These are phyloP conservation scores for Sideroxylon spinosum DNA, from an alignment of 179 eudicot genomes.

Conservation along the genomic window DNA sequence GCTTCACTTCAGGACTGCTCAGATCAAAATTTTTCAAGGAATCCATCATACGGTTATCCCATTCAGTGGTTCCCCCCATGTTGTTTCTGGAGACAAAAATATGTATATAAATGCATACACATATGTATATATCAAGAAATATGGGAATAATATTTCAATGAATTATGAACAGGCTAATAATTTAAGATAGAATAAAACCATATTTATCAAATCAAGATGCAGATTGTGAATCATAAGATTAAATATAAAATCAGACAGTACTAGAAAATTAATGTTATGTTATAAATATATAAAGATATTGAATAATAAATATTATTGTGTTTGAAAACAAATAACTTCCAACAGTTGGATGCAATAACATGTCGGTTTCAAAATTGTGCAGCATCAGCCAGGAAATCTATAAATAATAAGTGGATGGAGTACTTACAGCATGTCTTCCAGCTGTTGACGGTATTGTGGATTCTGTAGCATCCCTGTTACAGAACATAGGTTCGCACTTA, in stretches of 20 bases:
- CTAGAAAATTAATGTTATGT: neutral
- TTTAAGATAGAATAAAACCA: neutral
- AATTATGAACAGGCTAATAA: neutral
- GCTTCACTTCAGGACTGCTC: slow-evolving; percentile 81
- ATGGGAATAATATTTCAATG: neutral
- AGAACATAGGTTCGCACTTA: slow-evolving; percentile 12
- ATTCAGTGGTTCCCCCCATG: slow-evolving; percentile 66
- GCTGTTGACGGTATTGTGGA: slow-evolving; percentile 83
- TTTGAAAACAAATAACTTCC: neutral
- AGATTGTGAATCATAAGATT: neutral
- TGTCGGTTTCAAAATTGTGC: neutral
- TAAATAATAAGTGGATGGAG: slow-evolving; percentile 11
- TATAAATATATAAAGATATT: no score
- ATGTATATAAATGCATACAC: neutral
- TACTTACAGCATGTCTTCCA: slow-evolving; percentile 91
- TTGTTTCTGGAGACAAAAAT: slow-evolving; percentile 45
- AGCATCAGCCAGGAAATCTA: neutral
- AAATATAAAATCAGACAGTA: neutral
- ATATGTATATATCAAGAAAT: neutral
- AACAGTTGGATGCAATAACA: neutral
- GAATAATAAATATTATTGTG: no score
- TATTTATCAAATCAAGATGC: neutral
- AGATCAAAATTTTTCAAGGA: slow-evolving; percentile 68
- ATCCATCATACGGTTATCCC: slow-evolving; percentile 73
- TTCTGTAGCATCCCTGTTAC: slow-evolving; percentile 92